phyloP scores from a whole-genome alignment of 2,329 filamentous ascomycete genomes.

The Cladosporium sphaerospermum region DNA sequence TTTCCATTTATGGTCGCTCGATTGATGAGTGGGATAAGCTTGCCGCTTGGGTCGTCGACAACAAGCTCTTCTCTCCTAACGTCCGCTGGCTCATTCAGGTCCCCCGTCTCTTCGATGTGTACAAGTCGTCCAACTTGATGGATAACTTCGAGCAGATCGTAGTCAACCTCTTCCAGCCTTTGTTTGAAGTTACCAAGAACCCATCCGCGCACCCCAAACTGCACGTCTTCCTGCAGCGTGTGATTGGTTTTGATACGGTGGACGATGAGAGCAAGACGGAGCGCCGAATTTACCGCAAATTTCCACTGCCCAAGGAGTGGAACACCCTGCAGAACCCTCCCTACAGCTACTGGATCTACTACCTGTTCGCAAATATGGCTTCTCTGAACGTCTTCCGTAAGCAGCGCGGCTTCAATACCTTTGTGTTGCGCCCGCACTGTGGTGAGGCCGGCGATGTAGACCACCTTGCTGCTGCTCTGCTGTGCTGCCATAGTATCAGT shows the following conservation, averaged over 20 bases:
- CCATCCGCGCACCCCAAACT: conserved; percentile 84
- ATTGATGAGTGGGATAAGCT: conserved; percentile 97
- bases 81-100: conserved; percentile 96
- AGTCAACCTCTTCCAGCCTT: conserved; percentile 82
- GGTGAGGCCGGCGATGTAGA: conserved; percentile 96
- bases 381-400: conserved; percentile 90
- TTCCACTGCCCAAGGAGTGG: conserved; percentile 84
- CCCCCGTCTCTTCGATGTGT: conserved; percentile 89
- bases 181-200: conserved; percentile 90
- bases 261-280: conserved; percentile 98
- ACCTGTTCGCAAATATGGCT: conserved; percentile 87
- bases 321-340: conserved; percentile 90
- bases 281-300: conserved; percentile 89
- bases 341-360: conserved; percentile 99
- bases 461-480: conserved; percentile 81
- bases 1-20: conserved; percentile 90
- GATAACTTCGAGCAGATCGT: conserved; percentile 85
- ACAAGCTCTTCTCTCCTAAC: conserved; percentile 96
- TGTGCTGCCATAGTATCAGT: conserved; percentile 95
- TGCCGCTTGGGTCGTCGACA: conserved; percentile 94
- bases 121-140: conserved; percentile 84
- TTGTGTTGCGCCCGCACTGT: conserved; percentile 86
- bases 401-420: conserved; percentile 89
- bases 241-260: conserved; percentile 95
- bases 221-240: conserved; percentile 87